Evolutionary conservation across 1,139 yeast species (phyloP), one percentile per base, ranked within the genome.

Genomic region (Pichia sp.): DNA sequence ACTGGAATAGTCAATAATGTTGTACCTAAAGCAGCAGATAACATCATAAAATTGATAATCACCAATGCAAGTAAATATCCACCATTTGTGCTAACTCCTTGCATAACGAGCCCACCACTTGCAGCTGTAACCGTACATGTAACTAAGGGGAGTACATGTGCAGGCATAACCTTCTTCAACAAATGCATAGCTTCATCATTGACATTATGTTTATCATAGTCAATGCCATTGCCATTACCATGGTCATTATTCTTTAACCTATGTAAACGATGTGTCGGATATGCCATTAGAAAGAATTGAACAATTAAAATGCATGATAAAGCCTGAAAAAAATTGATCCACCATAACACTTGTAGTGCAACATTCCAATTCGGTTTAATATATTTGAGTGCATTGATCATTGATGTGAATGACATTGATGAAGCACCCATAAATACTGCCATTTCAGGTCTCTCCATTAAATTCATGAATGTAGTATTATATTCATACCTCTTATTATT

Each of bases 51-150:
- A 22, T 76, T 60, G 2, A 80, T 55, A 4, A 77, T 55, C 42
- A 79, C 57, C 7, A 83, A 73, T 21, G 78, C 58, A 8, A 75
- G 52, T 46, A 72, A 65, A 44, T 69, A 63, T 6, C 20, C 21
- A 24, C 39, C 27, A 20, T 40, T 33, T 29, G 74, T 63, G 33
- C 55, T 60, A 6, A 39, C 22, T 17, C 19, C 11, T 13, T 57
- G 54, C 24, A 62, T 66, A 25, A 85, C 63, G 1, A 72, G 40
- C 4, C 74, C 75, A 2, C 93, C 91, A 11, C 75, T 65, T 1
- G 93, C 72, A 0, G 87, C 66, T 4, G 75, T 72, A 40, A 86
- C 95, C 1, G 86, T 83, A 27, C 83, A 58, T 1, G 95, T 71
- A 17, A 86, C 93, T 11, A 83, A 67, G 1, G 94, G 91, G 34